phyloP scores from a whole-genome alignment of 2,329 filamentous ascomycete genomes.

The Huntiella abstrusa region DNA sequence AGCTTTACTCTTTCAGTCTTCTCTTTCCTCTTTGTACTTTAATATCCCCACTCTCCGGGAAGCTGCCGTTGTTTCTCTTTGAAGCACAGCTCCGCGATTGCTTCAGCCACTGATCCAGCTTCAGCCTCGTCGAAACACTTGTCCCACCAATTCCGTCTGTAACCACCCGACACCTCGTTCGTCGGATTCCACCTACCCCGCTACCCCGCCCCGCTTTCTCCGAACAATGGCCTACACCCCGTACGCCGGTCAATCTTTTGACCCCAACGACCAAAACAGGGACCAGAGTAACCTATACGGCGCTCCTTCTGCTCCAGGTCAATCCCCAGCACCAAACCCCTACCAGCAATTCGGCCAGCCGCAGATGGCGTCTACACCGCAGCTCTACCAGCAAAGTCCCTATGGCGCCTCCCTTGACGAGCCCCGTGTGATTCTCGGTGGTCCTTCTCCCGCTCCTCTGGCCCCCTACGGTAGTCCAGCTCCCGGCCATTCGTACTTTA shows the following conservation, averaged over 20 bases:
- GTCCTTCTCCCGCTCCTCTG: slow-evolving; percentile 5
- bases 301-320: slow-evolving; percentile 28
- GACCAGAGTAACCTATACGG: neutral
- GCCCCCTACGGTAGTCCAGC: slow-evolving; percentile 7
- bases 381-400: slow-evolving; percentile 2
- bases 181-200: too few relatives aligned
- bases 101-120: too few relatives aligned
- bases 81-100: too few relatives aligned
- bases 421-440: slow-evolving; percentile 4
- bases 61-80: too few relatives aligned
- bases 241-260: neutral
- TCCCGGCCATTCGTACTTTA: slow-evolving; percentile 1
- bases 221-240: neutral
- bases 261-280: neutral
- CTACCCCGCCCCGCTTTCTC: too few relatives aligned
- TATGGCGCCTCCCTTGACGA: neutral
- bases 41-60: too few relatives aligned
- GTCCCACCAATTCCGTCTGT: too few relatives aligned
- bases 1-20: too few relatives aligned
- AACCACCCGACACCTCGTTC: too few relatives aligned
- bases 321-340: slow-evolving; percentile 31
- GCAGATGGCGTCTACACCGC: slow-evolving; percentile 8
- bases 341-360: slow-evolving; percentile 26
- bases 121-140: too few relatives aligned
- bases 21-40: too few relatives aligned